These are phyloP conservation scores for Neospermospora avenae DNA, from an alignment of 2,329 filamentous ascomycete species.

Conservation along the genomic window DNA sequence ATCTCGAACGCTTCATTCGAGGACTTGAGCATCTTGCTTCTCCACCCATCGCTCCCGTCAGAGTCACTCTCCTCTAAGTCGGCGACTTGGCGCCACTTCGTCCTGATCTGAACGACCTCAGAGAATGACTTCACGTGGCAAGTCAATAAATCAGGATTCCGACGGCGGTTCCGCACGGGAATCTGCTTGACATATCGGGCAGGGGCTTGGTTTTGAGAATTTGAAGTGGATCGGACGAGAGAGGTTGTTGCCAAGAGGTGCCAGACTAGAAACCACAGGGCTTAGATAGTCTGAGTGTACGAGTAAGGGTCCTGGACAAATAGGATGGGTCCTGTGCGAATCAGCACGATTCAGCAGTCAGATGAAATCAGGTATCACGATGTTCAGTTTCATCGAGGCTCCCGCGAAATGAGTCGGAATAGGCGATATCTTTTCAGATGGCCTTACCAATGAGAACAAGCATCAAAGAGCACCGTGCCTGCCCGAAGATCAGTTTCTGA, in stretches of 20 bases:
- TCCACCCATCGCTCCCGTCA: not conserved
- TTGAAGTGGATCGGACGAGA: not conserved
- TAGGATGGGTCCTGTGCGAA: too few species aligned
- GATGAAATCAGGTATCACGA: not conserved
- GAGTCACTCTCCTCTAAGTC: not conserved
- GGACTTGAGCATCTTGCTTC: not conserved
- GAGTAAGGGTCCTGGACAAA: too few species aligned
- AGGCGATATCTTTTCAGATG: not conserved
- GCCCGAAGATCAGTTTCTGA: not conserved
- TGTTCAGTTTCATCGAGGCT: not conserved
- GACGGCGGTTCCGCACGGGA: not conserved
- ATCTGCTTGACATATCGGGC: not conserved
- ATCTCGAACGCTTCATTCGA: not conserved
- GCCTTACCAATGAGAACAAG: not conserved
- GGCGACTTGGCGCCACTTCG: slow-evolving; percentile 5
- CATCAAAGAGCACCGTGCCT: not conserved
- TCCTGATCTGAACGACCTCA: not conserved
- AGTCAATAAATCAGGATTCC: not conserved
- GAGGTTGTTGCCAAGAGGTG: not conserved
- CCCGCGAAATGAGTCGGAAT: not conserved
- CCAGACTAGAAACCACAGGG: not conserved
- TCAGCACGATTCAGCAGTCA: not conserved
- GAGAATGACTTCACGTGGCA: slow-evolving; percentile 1
- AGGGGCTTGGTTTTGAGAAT: too few species aligned
- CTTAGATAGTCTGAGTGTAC: not conserved